A percentile compares a stretch with the other conserved stretches of the same genome.
These are phyloP conservation scores for Dillenia turbinata DNA, from an alignment of 164 flowering plant species.

Conservation along the genomic window DNA sequence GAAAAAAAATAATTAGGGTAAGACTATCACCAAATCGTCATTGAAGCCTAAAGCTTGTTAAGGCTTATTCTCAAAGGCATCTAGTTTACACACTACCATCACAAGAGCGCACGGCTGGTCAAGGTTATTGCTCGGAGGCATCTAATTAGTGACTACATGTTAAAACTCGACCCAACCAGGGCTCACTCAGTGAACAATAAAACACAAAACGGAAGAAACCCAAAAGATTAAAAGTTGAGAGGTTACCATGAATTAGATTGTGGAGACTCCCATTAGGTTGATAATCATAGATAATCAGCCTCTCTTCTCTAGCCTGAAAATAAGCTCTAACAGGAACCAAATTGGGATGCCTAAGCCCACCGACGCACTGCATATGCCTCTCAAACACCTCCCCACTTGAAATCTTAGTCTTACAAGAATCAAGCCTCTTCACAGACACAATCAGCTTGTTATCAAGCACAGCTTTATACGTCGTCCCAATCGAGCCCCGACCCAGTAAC, in stretches of 20 bases:
- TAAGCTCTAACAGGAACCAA: conserved; percentile 86
- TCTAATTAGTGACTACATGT: too few relatives aligned
- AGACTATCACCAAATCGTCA: too few relatives aligned
- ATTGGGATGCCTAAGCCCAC: conserved; percentile 81
- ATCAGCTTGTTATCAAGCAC: conserved; percentile 74
- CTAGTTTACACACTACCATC: too few relatives aligned
- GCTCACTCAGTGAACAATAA: too few relatives aligned
- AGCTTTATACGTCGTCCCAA: conserved; percentile 92
- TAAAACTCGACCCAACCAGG: too few relatives aligned
- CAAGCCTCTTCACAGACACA: conserved; percentile 78
- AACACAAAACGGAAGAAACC: too few relatives aligned
- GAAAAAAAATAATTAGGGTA: too few relatives aligned
- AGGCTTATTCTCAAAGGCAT: too few relatives aligned
- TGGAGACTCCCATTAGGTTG: conserved; percentile 90
- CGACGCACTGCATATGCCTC: conserved; percentile 73
- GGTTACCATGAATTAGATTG: conserved; percentile 81
- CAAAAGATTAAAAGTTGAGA: neutral
- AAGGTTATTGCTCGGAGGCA: too few relatives aligned
- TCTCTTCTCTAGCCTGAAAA: conserved; percentile 82
- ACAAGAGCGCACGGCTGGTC: too few relatives aligned
- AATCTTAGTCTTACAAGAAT: conserved; percentile 37
- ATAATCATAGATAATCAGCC: conserved; percentile 80
- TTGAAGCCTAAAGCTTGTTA: too few relatives aligned
- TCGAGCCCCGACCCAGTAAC: conserved; percentile 75
- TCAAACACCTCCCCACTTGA: conserved; percentile 54